Conservation (phyloP, 1,139 yeast genomes). For the Saccharomyces hybrid region DNA sequence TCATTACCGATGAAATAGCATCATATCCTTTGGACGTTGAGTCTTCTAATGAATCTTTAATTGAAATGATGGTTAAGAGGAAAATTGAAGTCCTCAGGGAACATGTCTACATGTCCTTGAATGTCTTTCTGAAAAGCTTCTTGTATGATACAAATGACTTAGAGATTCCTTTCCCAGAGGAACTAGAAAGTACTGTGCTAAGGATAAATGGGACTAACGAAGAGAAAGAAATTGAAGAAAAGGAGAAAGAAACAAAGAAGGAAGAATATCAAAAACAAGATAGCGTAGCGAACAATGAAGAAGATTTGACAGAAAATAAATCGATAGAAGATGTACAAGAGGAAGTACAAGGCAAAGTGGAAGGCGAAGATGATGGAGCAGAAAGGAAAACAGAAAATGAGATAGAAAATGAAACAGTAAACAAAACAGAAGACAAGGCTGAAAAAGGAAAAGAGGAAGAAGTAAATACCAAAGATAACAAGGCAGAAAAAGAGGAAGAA, state of each 20-base stretch:
- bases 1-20: slow-evolving; percentile 51
- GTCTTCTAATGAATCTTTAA: slow-evolving; percentile 34
- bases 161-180: slow-evolving; percentile 13
- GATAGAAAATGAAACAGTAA: not conserved
- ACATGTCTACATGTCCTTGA: slow-evolving; percentile 30
- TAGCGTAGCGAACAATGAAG: not conserved
- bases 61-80: slow-evolving; percentile 67
- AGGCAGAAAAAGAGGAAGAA: not conserved
- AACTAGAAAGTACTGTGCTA: not conserved
- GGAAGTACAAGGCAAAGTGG: not conserved
- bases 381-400: not conserved
- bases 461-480: not conserved
- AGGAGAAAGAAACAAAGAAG: slow-evolving; percentile 1
- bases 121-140: slow-evolving; percentile 20
- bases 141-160: slow-evolving; percentile 10
- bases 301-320: not conserved
- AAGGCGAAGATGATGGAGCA: not conserved
- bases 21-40: slow-evolving; percentile 39
- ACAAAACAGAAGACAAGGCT: not conserved
- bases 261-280: not conserved
- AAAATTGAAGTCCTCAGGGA: slow-evolving; percentile 80
- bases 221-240: not conserved
- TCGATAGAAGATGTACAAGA: not conserved
- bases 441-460: not conserved
- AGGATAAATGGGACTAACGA: not conserved